Conservation (phyloP, 2,329 filamentous ascomycete species). For the Epicoccum sorghinum region DNA sequence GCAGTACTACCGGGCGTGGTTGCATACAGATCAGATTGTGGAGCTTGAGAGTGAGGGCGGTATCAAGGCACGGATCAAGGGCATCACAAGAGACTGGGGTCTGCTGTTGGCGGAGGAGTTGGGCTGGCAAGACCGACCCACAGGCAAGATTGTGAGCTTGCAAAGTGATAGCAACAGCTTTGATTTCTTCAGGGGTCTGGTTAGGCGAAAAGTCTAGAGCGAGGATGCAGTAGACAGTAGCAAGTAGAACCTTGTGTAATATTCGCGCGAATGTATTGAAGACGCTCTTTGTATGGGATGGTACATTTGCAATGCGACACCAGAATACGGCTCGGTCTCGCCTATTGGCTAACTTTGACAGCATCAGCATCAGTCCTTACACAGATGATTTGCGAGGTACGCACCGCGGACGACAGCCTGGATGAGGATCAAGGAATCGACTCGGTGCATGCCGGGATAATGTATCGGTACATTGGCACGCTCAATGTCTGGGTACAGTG, state of each 20-base stretch:
- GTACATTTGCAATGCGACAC: too few species aligned
- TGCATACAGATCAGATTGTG: conserved; percentile 71
- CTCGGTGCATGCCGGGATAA: neutral
- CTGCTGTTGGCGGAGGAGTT: conserved; percentile 85
- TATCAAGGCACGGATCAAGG: conserved; percentile 75
- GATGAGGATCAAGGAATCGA: neutral
- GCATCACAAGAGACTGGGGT: conserved; percentile 92
- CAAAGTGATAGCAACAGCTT: conserved; percentile 99
- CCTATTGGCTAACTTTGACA: neutral
- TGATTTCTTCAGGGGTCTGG: conserved; percentile 89
- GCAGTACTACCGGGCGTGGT: conserved; percentile 71
- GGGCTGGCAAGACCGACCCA: conserved; percentile 71
- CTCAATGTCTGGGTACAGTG: neutral
- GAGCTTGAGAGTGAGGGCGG: conserved; percentile 83
- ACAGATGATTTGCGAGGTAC: neutral
- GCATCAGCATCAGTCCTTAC: neutral
- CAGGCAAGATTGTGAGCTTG: conserved; percentile 79
- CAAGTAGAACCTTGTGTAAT: neutral
- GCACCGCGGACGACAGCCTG: neutral
- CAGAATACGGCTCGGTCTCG: too few species aligned
- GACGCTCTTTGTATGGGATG: too few species aligned
- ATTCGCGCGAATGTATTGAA: too few species aligned
- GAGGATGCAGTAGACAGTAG: neutral
- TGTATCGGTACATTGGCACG: neutral
- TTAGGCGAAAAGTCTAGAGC: conserved; percentile 75